Evolutionary conservation across 495 filamentous ascomycete species (phyloP).

Genomic region (Neurospora sp.): DNA sequence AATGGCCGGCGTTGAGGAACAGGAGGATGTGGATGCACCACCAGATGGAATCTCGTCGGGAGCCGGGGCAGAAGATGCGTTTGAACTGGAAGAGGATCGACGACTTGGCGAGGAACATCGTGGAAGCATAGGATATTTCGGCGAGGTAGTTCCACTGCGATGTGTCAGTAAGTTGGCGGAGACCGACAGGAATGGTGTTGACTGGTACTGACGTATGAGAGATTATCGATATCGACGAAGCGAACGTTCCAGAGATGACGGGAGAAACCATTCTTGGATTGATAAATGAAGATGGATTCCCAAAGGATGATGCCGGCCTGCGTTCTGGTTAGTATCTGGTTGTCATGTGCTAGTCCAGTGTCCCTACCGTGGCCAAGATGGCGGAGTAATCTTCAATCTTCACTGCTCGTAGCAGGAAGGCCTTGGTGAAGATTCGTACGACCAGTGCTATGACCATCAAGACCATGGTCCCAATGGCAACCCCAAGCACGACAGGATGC

Average conservation of each 20-base stretch:
- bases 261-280: constrained; percentile 12
- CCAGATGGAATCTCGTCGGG: constrained; percentile 16
- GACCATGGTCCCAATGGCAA: constrained; percentile 12
- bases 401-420: constrained; percentile 10
- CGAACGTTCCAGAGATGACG: constrained; percentile 18
- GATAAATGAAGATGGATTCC: constrained; percentile 16
- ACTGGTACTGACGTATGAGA: constrained; percentile 6
- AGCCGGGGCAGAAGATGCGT: constrained; percentile 14
- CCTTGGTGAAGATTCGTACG: constrained; percentile 16
- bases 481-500: constrained; percentile 9
- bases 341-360: not conserved
- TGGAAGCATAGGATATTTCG: constrained; percentile 16
- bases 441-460: constrained; percentile 7
- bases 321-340: not conserved
- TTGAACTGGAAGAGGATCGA: constrained; percentile 19
- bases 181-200: not conserved
- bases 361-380: constrained; percentile 8
- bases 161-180: not conserved
- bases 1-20: constrained; percentile 16
- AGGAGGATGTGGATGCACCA: constrained; percentile 21
- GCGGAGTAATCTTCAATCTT: constrained; percentile 14
- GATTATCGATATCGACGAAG: constrained; percentile 4
- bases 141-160: constrained; percentile 12
- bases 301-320: constrained; percentile 15
- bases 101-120: constrained; percentile 18